Base-by-base conservation (phyloP, 495 filamentous ascomycete genomes). In the Xylaria castorea region DNA sequence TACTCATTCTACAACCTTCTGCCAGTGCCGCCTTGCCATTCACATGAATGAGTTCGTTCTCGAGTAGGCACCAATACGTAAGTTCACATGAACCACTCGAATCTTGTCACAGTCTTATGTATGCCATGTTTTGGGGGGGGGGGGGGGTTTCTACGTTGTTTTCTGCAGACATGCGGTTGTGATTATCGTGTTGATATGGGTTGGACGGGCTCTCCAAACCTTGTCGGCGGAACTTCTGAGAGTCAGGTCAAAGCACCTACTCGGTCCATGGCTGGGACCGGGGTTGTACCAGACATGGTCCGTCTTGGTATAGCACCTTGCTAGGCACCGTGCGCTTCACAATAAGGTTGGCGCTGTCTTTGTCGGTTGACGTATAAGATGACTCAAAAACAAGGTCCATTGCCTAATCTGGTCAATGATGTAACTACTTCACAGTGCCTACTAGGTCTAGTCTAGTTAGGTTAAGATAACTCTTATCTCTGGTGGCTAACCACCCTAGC, bases 341-440 rank as follows among this genome's bases (percentile, higher is more conserved):
- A 63, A 14, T 63, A 42, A 42, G 60, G 32, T 16, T 42, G 36
- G 36, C 38, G 61, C 38, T 44, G 27, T 34, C 42, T 34, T 30
- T 20, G 2, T 34, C 7, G 16, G 46, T 57, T 1, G 50, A 36
- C 66, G 66, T 40, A 68, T 68, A 2, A 30, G 42, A 68, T 57
- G 66, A 57, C 66, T 68, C 66, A 36, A 57, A 68, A 27, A 1
- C 66, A n/a, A 18, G 4, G 6, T 12, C 36, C 22, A 55, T 68
- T 68, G 50, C 66, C 66, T 57, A 68, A 68, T 55, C n/a, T 34
- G 50, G 66, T 48, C 36, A 12, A 57, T 32, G 18, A 16, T 36
- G 32, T 5, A 22, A 53, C 44, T 48, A 22, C 42, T 50, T 18
- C 48, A 66, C 63, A 27, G 63, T 66, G 63, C 12, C 27, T 22